Conservation (phyloP, 345 rosid genomes). For the Cochlearia excelsa region DNA sequence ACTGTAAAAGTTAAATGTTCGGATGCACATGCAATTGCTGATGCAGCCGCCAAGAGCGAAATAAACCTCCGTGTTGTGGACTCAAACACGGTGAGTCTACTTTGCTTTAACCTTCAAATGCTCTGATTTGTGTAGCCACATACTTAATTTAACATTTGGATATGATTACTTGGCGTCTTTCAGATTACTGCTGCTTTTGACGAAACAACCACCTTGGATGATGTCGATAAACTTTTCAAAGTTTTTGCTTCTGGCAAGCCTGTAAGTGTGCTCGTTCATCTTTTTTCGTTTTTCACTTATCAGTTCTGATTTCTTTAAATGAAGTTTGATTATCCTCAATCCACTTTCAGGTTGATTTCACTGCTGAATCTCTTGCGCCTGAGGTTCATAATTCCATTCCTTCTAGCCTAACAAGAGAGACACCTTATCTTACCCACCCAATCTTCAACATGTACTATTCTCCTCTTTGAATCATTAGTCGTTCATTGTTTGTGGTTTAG, state of each 20-base stretch:
- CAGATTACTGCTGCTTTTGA: conserved; percentile 94
- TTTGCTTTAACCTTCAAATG: conserved; percentile 15
- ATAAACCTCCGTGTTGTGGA: conserved; percentile 84
- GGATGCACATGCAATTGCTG: conserved; percentile 81
- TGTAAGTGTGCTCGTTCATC: conserved; percentile 48
- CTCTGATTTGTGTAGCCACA: neutral
- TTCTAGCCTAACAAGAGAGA: conserved; percentile 63
- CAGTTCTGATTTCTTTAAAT: conserved; percentile 17
- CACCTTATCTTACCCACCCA: conserved; percentile 68
- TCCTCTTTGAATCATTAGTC: conserved; percentile 26
- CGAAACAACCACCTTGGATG: conserved; percentile 93
- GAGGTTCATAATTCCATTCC: conserved; percentile 79
- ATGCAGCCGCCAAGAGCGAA: conserved; percentile 64
- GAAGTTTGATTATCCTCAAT: conserved; percentile 4
- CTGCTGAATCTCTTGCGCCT: conserved; percentile 83
- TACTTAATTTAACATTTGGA: conserved; percentile 10
- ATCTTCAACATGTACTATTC: conserved; percentile 73
- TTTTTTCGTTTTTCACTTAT: conserved; percentile 6
- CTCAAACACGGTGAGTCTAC: conserved; percentile 65
- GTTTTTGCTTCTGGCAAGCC: conserved; percentile 75
- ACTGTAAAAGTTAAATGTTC: conserved; percentile 81
- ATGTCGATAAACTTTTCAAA: conserved; percentile 77
- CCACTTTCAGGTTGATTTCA: conserved; percentile 63
- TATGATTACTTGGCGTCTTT: conserved; percentile 2
- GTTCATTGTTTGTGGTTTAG: conserved; percentile 12